A percentile compares a stretch with the other conserved stretches of the same genome.
Evolutionary conservation across 768 basidiomycete genomes (phyloP).

Genomic region (Mycena belliarum): DNA sequence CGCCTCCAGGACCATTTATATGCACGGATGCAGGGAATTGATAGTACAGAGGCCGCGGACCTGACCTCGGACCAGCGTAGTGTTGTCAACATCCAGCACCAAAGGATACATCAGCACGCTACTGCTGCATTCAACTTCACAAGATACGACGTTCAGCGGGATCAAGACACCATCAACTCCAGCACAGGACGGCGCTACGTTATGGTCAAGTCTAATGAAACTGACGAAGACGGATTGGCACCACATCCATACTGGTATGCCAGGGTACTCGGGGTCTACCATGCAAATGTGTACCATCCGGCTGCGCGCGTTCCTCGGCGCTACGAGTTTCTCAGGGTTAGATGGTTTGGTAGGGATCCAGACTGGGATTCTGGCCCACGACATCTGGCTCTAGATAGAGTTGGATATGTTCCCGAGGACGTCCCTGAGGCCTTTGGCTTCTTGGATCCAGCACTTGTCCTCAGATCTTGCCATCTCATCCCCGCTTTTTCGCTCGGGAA

Average conservation of each 20-base stretch:
- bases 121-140: slow-evolving; percentile 41
- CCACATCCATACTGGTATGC: slow-evolving; percentile 32
- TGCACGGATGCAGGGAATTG: background rate
- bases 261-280: slow-evolving; percentile 28
- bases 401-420: slow-evolving; percentile 33
- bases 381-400: slow-evolving; percentile 1
- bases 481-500: slow-evolving; percentile 34
- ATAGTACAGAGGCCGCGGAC: background rate
- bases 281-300: slow-evolving; percentile 26
- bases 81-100: slow-evolving; percentile 13
- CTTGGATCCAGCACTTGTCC: slow-evolving; percentile 41
- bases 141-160: slow-evolving; percentile 39
- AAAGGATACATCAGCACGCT: slow-evolving; percentile 28
- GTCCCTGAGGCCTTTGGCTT: slow-evolving; percentile 44
- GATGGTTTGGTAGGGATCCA: slow-evolving; percentile 26
- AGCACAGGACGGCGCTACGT: slow-evolving; percentile 15
- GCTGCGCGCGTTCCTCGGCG: background rate
- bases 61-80: background rate
- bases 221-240: background rate
- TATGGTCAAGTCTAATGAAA: slow-evolving; percentile 21
- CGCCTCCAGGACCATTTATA: background rate
- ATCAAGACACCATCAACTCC: slow-evolving; percentile 38
- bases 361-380: background rate
- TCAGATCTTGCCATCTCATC: slow-evolving; percentile 43
- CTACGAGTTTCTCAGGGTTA: slow-evolving; percentile 34